Evolutionary conservation across 257 asterid genomes (phyloP).

Genomic region (Echium plantagineum): DNA sequence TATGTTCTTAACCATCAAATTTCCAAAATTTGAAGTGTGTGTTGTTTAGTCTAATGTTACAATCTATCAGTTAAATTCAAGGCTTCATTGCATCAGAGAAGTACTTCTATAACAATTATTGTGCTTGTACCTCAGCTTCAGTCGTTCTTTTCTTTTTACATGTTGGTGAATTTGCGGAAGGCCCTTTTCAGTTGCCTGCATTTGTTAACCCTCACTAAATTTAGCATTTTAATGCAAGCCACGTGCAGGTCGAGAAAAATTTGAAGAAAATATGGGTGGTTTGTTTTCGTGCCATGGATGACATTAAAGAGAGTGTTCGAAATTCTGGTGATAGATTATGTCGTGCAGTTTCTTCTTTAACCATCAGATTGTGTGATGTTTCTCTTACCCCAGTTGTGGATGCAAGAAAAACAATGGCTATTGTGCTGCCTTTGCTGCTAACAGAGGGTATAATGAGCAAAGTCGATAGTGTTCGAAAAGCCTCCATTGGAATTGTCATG

Average conservation of each 20-base stretch:
- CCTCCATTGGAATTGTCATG: slow-evolving; percentile 77
- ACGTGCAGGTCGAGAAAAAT: slow-evolving; percentile 72
- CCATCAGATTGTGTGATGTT: slow-evolving; percentile 78
- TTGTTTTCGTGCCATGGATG: slow-evolving; percentile 97
- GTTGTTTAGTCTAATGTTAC: too few species aligned
- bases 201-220: neutral
- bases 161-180: neutral
- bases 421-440: slow-evolving; percentile 71
- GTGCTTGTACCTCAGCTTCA: neutral
- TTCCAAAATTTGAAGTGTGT: too few species aligned
- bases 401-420: slow-evolving; percentile 72
- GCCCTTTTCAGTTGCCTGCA: neutral
- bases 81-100: too few species aligned
- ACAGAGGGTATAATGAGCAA: slow-evolving; percentile 94
- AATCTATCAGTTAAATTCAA: too few species aligned
- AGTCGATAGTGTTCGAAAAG: slow-evolving; percentile 84
- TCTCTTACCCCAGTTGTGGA: slow-evolving; percentile 79
- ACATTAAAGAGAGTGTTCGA: slow-evolving; percentile 93
- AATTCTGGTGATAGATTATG: slow-evolving; percentile 90
- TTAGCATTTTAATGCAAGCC: slow-evolving; percentile 11
- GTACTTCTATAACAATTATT: neutral
- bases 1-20: too few species aligned
- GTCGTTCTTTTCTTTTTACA: neutral
- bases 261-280: slow-evolving; percentile 74
- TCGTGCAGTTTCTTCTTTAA: slow-evolving; percentile 74